phyloP scores from a whole-genome alignment of 345 rosid genomes.

The Arabidopsis suecica region DNA sequence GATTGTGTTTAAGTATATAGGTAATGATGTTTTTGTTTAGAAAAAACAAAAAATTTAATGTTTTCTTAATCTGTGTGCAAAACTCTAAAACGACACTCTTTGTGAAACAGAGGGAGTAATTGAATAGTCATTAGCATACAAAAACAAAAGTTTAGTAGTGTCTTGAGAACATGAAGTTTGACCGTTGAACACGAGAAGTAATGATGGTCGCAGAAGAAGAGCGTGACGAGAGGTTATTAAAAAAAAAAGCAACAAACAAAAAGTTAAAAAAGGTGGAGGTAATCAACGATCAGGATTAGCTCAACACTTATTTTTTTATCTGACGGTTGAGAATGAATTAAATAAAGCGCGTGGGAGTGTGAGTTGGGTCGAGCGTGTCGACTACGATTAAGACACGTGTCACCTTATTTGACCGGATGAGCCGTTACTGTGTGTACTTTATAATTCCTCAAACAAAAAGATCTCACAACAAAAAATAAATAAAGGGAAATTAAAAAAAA shows the following conservation, averaged over 20 bases:
- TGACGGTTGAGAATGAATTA: not conserved
- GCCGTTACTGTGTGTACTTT: slow-evolving; percentile 21
- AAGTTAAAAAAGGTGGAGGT: slow-evolving; percentile 21
- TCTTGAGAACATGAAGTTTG: slow-evolving; percentile 38
- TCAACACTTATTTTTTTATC: not conserved
- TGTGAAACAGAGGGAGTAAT: too few species aligned
- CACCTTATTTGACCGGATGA: slow-evolving; percentile 47
- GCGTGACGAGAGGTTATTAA: slow-evolving; percentile 37
- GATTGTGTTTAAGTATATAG: too few species aligned
- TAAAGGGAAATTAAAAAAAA: not conserved
- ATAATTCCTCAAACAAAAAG: slow-evolving; percentile 14
- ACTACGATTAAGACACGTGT: slow-evolving; percentile 51
- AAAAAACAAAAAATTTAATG: too few species aligned
- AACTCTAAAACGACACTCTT: too few species aligned
- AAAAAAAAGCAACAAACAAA: not conserved
- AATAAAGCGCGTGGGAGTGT: slow-evolving; percentile 24
- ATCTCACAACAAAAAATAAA: not conserved
- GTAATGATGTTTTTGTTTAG: too few species aligned
- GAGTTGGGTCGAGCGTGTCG: slow-evolving; percentile 41
- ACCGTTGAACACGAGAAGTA: slow-evolving; percentile 43
- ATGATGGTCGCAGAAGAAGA: slow-evolving; percentile 37
- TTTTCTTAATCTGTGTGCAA: too few species aligned
- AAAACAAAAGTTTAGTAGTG: slow-evolving; percentile 23
- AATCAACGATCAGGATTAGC: slow-evolving; percentile 24
- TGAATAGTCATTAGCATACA: slow-evolving; percentile 6